Evolutionary conservation across 805 yeast genomes (phyloP).

Genomic region (Sporopachydermia quercuum): DNA sequence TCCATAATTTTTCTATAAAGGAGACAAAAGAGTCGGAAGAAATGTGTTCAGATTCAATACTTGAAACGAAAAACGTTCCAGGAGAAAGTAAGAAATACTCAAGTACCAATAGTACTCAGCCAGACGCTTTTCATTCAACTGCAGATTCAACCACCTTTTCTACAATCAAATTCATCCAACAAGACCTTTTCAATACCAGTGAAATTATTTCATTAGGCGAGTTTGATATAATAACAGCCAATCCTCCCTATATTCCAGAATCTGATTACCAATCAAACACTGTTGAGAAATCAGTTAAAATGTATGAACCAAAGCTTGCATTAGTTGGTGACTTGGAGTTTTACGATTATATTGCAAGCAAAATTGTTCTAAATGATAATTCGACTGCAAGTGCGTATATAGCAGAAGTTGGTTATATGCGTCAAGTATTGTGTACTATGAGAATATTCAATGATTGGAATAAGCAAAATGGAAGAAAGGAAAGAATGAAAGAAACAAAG

Average conservation of each 20-base stretch:
- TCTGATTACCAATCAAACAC: constrained; percentile 25
- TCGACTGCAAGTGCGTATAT: constrained; percentile 40
- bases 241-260: constrained; percentile 76
- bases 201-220: background rate
- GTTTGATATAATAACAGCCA: constrained; percentile 52
- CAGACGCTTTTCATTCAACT: no score
- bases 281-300: constrained; percentile 48
- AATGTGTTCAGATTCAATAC: no score
- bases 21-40: no score
- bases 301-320: constrained; percentile 67
- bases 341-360: constrained; percentile 38
- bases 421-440: constrained; percentile 36
- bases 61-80: no score
- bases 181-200: constrained; percentile 2
- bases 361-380: constrained; percentile 21
- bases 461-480: constrained; percentile 8
- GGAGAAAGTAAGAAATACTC: no score
- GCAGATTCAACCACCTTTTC: no score
- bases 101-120: no score
- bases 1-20: no score
- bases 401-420: constrained; percentile 57
- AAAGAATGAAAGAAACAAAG: no score
- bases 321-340: constrained; percentile 68
- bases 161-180: constrained; percentile 7
- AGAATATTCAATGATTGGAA: constrained; percentile 9